phyloP scores from a whole-genome alignment of 148 eudicot species.

The Beta vulgaris region DNA sequence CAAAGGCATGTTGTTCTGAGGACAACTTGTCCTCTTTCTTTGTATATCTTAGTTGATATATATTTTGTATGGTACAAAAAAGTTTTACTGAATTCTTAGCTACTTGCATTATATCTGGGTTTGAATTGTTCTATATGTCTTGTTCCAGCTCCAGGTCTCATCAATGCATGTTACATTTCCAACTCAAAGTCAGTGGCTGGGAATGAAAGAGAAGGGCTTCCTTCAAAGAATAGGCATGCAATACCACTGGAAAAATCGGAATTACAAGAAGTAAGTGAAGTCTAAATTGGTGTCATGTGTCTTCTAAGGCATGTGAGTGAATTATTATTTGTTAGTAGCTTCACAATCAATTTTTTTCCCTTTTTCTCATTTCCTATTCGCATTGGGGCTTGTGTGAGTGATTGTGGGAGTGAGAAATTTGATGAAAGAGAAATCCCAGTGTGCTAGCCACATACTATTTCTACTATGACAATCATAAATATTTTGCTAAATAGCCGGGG shows the following conservation, averaged over 20 bases:
- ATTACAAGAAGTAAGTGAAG: constrained; percentile 62
- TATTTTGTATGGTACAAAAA: too few relatives aligned
- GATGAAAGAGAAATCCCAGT: too few relatives aligned
- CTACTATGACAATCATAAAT: too few relatives aligned
- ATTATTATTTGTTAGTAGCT: not conserved
- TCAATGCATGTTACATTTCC: constrained; percentile 94
- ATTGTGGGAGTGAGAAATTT: not conserved
- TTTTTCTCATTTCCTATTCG: not conserved
- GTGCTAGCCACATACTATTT: too few relatives aligned
- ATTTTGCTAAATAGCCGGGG: too few relatives aligned
- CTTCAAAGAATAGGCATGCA: constrained; percentile 98
- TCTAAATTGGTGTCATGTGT: not conserved
- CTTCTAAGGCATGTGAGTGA: not conserved
- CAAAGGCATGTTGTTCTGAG: not conserved
- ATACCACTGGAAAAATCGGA: constrained; percentile 93
- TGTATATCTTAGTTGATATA: too few relatives aligned
- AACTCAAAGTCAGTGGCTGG: constrained; percentile 58
- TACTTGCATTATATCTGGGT: not conserved
- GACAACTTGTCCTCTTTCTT: too few relatives aligned
- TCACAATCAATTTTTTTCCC: not conserved
- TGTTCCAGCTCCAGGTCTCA: constrained; percentile 76
- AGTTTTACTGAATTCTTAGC: too few relatives aligned
- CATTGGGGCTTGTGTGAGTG: not conserved
- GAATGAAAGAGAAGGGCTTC: constrained; percentile 75
- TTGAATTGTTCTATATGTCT: constrained; percentile 24